Percentiles rank a stretch among this genome's conserved stretches.
Evolutionary conservation across 805 yeast genomes (phyloP).

Genomic region (Tetrapisispora phaffii): DNA sequence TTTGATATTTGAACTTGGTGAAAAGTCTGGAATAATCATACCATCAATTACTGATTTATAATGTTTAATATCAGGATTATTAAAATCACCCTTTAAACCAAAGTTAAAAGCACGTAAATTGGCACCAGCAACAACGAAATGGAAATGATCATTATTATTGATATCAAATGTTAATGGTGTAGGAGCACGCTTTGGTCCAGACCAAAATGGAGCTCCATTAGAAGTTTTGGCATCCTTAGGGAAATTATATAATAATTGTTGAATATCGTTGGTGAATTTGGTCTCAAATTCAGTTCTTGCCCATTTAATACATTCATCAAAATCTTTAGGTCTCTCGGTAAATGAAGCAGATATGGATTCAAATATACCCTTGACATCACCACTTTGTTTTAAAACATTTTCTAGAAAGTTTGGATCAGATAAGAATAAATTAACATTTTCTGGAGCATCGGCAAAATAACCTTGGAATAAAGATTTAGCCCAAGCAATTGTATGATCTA

Average conservation of each 20-base stretch:
- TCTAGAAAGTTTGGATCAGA: conserved; percentile 90
- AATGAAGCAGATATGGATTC: conserved; percentile 72
- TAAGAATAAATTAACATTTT: conserved; percentile 82
- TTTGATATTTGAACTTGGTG: conserved; percentile 63
- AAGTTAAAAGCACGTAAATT: conserved; percentile 83
- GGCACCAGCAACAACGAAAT: conserved; percentile 82
- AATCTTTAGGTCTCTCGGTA: conserved; percentile 72
- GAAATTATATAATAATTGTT: conserved; percentile 86
- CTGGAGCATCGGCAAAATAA: conserved; percentile 82
- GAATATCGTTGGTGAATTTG: conserved; percentile 75
- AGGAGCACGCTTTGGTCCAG: conserved; percentile 96
- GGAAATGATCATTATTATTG: conserved; percentile 64
- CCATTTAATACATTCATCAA: conserved; percentile 94
- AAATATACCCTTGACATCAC: conserved; percentile 80
- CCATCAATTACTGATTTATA: conserved; percentile 47
- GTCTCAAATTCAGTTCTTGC: conserved; percentile 82
- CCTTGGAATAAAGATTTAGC: conserved; percentile 92
- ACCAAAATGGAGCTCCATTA: conserved; percentile 91
- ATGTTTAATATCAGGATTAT: conserved; percentile 35
- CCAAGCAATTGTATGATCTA: conserved; percentile 99
- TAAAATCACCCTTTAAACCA: conserved; percentile 70
- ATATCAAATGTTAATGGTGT: conserved; percentile 71
- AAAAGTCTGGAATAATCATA: conserved; percentile 50
- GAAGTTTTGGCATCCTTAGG: conserved; percentile 90
- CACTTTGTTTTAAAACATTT: conserved; percentile 79